These are phyloP conservation scores for Mrakiaceae sp. DNA, from an alignment of 1,284 basidiomycete species.

Conservation along the genomic window DNA sequence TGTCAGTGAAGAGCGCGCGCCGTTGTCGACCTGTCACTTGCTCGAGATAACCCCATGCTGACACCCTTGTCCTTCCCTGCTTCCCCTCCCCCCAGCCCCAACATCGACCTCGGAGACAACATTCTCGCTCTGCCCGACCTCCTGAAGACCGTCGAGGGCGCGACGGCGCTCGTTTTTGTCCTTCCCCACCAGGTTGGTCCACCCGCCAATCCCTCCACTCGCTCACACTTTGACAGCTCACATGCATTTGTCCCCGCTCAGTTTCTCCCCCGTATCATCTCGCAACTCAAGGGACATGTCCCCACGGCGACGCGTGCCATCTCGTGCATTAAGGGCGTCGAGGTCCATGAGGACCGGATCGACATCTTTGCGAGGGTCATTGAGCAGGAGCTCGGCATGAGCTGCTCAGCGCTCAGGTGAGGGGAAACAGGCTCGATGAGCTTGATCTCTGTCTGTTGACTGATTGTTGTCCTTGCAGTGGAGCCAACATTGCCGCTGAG, in stretches of 20 bases:
- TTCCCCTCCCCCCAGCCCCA: constrained; percentile 27
- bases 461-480: constrained; percentile 26
- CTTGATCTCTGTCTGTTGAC: too few species aligned
- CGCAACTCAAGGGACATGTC: constrained; percentile 37
- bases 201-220: not conserved
- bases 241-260: not conserved
- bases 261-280: constrained; percentile 31
- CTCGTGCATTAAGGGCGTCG: constrained; percentile 44
- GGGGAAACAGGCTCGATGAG: not conserved
- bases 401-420: constrained; percentile 40
- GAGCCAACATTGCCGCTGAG: constrained; percentile 51
- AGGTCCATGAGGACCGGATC: constrained; percentile 41
- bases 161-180: constrained; percentile 46
- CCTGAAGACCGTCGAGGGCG: constrained; percentile 39
- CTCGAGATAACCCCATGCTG: too few species aligned
- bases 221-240: not conserved
- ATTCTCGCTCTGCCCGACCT: constrained; percentile 42
- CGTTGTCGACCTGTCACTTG: not conserved
- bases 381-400: constrained; percentile 40
- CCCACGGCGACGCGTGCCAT: constrained; percentile 36
- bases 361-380: constrained; percentile 48
- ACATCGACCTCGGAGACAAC: constrained; percentile 40
- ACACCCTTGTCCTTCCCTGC: not conserved
- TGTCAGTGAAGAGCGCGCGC: not conserved
- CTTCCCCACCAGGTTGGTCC: constrained; percentile 43